Percentiles rank a stretch among this genome's conserved stretches.
Conservation (phyloP, 257 asterid genomes). For the Lithospermum erythrorhizon region DNA sequence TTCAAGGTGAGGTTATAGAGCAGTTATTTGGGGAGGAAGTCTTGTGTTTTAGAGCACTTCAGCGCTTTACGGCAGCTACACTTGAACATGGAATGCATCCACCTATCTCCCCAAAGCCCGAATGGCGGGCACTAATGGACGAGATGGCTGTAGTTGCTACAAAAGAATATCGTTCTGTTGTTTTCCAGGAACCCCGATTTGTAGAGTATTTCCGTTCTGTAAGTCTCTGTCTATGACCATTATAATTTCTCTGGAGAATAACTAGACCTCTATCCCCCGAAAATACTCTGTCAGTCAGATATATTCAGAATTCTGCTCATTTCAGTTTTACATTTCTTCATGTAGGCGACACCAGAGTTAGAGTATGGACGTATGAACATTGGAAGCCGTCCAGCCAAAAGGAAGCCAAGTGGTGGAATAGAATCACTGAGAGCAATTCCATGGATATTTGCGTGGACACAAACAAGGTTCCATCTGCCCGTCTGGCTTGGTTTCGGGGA, state of each 20-base stretch:
- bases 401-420: conserved; percentile 93
- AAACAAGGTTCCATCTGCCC: conserved; percentile 88
- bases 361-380: conserved; percentile 95
- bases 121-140: conserved; percentile 87
- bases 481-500: conserved; percentile 95
- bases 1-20: conserved; percentile 93
- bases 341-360: conserved; percentile 87
- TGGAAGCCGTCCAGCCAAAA: conserved; percentile 86
- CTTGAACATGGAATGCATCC: conserved; percentile 96
- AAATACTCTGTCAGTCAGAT: neutral
- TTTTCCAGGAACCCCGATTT: conserved; percentile 84
- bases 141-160: conserved; percentile 90
- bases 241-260: too few species aligned
- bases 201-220: conserved; percentile 95
- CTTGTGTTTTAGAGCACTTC: conserved; percentile 83
- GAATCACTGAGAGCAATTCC: conserved; percentile 93
- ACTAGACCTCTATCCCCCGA: neutral
- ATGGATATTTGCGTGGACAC: conserved; percentile 99
- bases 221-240: conserved; percentile 19
- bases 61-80: conserved; percentile 96
- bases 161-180: conserved; percentile 67
- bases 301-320: neutral
- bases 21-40: conserved; percentile 93
- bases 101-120: conserved; percentile 78
- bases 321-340: neutral